These are phyloP conservation scores for Globisporangium nodosum DNA, from an alignment of 352 stramenopile species.

Conservation along the genomic window DNA sequence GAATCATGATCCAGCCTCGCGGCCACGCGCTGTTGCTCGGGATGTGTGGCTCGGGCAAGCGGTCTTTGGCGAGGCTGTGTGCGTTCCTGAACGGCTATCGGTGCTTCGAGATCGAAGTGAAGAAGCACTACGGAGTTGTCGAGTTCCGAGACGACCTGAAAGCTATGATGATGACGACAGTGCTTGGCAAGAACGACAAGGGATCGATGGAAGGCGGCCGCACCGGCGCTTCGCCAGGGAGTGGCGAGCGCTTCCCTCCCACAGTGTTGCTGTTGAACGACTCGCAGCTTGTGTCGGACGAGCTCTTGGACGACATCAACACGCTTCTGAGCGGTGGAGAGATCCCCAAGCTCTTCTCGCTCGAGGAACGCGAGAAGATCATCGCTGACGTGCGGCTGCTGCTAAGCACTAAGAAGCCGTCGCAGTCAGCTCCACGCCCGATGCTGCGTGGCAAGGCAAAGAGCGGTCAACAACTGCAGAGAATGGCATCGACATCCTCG, in stretches of 20 bases:
- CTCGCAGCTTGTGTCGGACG: slow-evolving; percentile 76
- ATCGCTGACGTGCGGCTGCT: slow-evolving; percentile 48
- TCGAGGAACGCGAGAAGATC: slow-evolving; percentile 83
- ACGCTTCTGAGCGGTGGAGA: slow-evolving; percentile 81
- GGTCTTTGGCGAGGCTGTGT: slow-evolving; percentile 71
- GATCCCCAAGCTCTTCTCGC: slow-evolving; percentile 82
- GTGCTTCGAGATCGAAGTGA: slow-evolving; percentile 81
- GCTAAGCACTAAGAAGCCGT: slow-evolving; percentile 13
- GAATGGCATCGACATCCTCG: neutral
- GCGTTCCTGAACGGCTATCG: slow-evolving; percentile 69
- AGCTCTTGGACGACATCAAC: slow-evolving; percentile 87
- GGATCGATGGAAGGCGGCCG: neutral
- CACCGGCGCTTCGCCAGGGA: neutral
- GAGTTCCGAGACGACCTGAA: slow-evolving; percentile 90
- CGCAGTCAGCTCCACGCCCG: neutral
- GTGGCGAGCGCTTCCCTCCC: slow-evolving; percentile 9
- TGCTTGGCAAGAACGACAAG: slow-evolving; percentile 22
- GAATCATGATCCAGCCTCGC: slow-evolving; percentile 79
- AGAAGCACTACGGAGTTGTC: slow-evolving; percentile 73
- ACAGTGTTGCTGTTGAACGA: slow-evolving; percentile 83
- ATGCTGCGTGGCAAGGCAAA: slow-evolving; percentile 5
- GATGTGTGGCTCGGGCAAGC: slow-evolving; percentile 82
- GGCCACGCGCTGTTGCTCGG: slow-evolving; percentile 86
- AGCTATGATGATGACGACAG: slow-evolving; percentile 35
- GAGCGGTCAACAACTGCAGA: neutral